These are phyloP conservation scores for Cystofilobasidium capitatum DNA, from an alignment of 768 basidiomycete genomes.

Conservation along the genomic window DNA sequence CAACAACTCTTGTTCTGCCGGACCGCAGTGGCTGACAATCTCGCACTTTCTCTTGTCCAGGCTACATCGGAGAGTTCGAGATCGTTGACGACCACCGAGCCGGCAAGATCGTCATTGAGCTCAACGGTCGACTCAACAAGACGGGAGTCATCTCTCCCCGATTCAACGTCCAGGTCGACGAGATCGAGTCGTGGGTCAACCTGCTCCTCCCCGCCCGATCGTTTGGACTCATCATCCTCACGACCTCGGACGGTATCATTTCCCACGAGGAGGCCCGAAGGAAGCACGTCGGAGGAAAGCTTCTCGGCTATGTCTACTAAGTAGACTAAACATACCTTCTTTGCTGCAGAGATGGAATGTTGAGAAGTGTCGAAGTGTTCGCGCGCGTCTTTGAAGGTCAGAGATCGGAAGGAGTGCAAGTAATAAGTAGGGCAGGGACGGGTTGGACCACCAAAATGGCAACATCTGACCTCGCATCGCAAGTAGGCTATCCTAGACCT, in stretches of 20 bases:
- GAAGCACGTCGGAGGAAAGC: conserved; percentile 55
- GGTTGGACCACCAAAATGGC: too few relatives aligned
- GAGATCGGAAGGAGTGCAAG: neutral
- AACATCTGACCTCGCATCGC: too few relatives aligned
- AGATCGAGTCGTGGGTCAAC: conserved; percentile 78
- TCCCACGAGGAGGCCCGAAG: conserved; percentile 98
- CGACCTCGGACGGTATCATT: conserved; percentile 93
- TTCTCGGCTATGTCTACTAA: conserved; percentile 28
- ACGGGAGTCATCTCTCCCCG: conserved; percentile 99
- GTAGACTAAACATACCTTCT: neutral
- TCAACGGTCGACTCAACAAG: conserved; percentile 98
- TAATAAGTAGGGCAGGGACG: neutral
- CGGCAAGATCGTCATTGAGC: conserved; percentile 95
- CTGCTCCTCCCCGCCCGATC: conserved; percentile 89
- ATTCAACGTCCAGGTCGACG: conserved; percentile 85
- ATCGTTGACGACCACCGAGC: conserved; percentile 98
- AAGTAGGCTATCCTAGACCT: too few relatives aligned
- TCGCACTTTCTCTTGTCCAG: conserved; percentile 42
- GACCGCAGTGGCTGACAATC: conserved; percentile 6
- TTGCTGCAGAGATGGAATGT: too few relatives aligned
- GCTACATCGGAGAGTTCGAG: conserved; percentile 90
- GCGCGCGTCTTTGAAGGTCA: neutral
- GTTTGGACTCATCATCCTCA: conserved; percentile 93
- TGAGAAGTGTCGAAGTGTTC: too few relatives aligned
- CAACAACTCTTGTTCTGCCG: neutral